A percentile compares a stretch with the other conserved stretches of the same genome.
Conservation (phyloP, 306 rosid species). For the Delonix regia region DNA sequence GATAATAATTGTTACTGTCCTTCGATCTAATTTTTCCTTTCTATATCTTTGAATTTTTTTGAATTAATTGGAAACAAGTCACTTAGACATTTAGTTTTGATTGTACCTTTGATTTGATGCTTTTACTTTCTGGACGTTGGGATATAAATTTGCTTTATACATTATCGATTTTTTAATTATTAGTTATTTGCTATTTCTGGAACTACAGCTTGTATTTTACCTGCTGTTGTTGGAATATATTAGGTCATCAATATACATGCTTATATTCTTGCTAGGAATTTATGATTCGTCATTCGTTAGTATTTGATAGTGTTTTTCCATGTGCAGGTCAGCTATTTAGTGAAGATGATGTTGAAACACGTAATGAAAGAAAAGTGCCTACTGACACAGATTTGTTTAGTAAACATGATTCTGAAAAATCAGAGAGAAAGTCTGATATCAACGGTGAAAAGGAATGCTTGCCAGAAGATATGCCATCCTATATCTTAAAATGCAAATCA, state of each 20-base stretch:
- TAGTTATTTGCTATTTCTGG: neutral
- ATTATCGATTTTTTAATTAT: neutral
- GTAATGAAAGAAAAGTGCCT: constrained; percentile 40
- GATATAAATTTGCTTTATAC: neutral
- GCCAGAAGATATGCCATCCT: constrained; percentile 44
- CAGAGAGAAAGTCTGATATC: constrained; percentile 36
- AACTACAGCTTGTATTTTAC: neutral
- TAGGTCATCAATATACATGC: constrained; percentile 1
- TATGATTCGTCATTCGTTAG: constrained; percentile 20
- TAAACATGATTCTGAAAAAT: constrained; percentile 39
- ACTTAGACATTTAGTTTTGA: neutral
- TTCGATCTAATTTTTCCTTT: neutral
- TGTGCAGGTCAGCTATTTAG: constrained; percentile 51
- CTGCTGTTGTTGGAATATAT: neutral
- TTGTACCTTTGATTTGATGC: neutral
- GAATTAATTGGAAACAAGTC: neutral
- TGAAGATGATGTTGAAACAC: constrained; percentile 59
- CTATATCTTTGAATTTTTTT: neutral
- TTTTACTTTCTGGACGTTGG: neutral
- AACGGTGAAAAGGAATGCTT: constrained; percentile 37
- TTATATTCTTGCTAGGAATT: constrained; percentile 11
- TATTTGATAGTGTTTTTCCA: constrained; percentile 26
- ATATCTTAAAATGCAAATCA: constrained; percentile 69
- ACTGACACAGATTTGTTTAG: constrained; percentile 33
- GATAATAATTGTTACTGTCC: neutral